Base-by-base conservation (phyloP, 352 stramenopile genomes). In the Phytophthora citrophthora region DNA sequence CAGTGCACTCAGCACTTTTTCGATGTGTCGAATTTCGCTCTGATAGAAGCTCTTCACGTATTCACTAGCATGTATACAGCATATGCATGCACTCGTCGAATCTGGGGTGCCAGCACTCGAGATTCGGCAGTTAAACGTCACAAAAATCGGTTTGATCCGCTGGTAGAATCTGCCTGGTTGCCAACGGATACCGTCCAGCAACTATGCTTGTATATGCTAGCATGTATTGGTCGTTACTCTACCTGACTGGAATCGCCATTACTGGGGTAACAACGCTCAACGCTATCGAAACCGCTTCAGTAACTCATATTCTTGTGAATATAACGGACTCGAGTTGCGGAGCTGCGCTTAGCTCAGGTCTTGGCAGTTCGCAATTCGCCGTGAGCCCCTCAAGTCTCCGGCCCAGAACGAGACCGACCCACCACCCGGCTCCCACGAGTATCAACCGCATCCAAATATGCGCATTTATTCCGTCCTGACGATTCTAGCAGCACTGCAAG, bases 281-380 rank as follows among this genome's bases (percentile, higher is more conserved):
- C n/a, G 38, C 26, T 49, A 34, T 40, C 24, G 54, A 27, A 65
- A 59, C 57, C 20, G 51, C 43, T 45, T 54, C 34, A 54, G 31
- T 38, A 52, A 61, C 36, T 15, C 20, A 20, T 20, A 20, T 20
- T 20, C 20, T 53, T 36, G n/a, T 27, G 47, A 7, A 55, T 55
- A 65, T 55, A 65, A 65, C 57, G 29, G 47, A 59, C 48, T 65
- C 9, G 4, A 13, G 39, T 34, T 34, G 9, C 16, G 11, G 27
- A 31, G 36, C 29, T 34, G 29, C 29, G 16, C 16, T 27, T 1
- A 40, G 1, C 4, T 15, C 9, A 2, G 0, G 20, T 20, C 11
- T 50, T 27, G 15, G 18, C 57, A 72, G 44, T 72, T 54, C 58
- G 57, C 64, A 64, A 52, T 59, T 68, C 34, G 13, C 50, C 38